phyloP scores from a whole-genome alignment of 2,329 filamentous ascomycete species.

The Botrytis fabae region DNA sequence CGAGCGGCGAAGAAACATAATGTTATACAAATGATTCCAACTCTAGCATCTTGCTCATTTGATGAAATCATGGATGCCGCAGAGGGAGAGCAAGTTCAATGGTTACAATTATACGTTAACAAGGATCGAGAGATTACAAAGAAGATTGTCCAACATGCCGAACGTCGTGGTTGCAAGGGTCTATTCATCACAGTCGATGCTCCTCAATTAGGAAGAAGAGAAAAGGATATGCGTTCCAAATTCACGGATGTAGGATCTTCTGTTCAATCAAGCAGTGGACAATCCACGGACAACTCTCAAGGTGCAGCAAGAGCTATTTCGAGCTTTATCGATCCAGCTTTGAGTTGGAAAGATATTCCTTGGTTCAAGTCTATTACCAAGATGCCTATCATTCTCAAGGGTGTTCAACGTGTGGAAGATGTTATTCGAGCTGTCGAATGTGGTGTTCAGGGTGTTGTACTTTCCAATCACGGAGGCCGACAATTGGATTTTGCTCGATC shows the following conservation, averaged over 20 bases:
- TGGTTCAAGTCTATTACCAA: slow-evolving; percentile 90
- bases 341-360: slow-evolving; percentile 90
- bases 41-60: slow-evolving; percentile 92
- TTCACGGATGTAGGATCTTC: slow-evolving; percentile 80
- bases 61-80: slow-evolving; percentile 93
- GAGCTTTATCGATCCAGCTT: slow-evolving; percentile 91
- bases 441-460: slow-evolving; percentile 84
- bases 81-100: slow-evolving; percentile 80
- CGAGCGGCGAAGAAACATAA: slow-evolving; percentile 81
- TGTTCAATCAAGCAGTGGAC: slow-evolving; percentile 69
- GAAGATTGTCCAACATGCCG: slow-evolving; percentile 87
- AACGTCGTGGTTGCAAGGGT: slow-evolving; percentile 86
- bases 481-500: slow-evolving; percentile 92
- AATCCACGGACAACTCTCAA: slow-evolving; percentile 79
- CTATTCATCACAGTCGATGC: slow-evolving; percentile 99
- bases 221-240: slow-evolving; percentile 97
- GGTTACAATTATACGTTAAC: slow-evolving; percentile 95
- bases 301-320: slow-evolving; percentile 94
- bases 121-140: slow-evolving; percentile 89
- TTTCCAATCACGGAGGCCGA: slow-evolving; percentile 93
- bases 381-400: slow-evolving; percentile 96
- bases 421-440: slow-evolving; percentile 81
- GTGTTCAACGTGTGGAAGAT: slow-evolving; percentile 93
- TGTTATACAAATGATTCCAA: slow-evolving; percentile 98
- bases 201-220: slow-evolving; percentile 87